A percentile compares a stretch with the other conserved stretches of the same genome.
phyloP scores from a whole-genome alignment of 495 filamentous ascomycete species.

The Penicillium daleae region DNA sequence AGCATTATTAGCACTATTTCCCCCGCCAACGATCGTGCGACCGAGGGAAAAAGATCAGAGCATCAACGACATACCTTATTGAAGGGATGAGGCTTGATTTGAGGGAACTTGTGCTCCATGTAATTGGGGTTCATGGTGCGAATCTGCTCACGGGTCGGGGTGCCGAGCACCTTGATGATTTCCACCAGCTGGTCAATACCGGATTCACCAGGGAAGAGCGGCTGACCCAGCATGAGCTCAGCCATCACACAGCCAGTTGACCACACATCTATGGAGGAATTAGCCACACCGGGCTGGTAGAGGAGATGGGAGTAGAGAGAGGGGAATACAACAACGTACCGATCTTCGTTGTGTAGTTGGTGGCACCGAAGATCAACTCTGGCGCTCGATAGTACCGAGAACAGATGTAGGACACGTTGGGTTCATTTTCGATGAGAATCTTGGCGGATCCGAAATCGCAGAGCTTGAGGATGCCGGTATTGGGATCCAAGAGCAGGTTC shows the following conservation, averaged over 20 bases:
- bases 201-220: conserved; percentile 97
- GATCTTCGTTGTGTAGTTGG: conserved; percentile 99
- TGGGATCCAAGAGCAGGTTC: conserved; percentile 90
- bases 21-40: background rate
- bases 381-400: conserved; percentile 98
- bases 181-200: conserved; percentile 98
- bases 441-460: conserved; percentile 99
- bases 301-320: background rate
- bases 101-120: conserved; percentile 99
- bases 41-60: background rate
- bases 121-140: conserved; percentile 99
- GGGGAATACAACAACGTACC: conserved; percentile 61
- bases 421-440: conserved; percentile 98
- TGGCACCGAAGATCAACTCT: conserved; percentile 97
- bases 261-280: conserved; percentile 83
- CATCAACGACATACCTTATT: conserved; percentile 68
- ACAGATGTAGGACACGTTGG: conserved; percentile 99
- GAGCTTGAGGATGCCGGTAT: conserved; percentile 89
- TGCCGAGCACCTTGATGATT: conserved; percentile 99
- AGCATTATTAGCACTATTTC: conserved; percentile 11
- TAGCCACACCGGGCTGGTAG: conserved; percentile 18
- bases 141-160: conserved; percentile 97
- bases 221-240: conserved; percentile 97
- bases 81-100: conserved; percentile 99
- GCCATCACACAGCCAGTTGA: conserved; percentile 99